Conservation (phyloP, 2,329 filamentous ascomycete genomes). For the Phialophora macrospora region DNA sequence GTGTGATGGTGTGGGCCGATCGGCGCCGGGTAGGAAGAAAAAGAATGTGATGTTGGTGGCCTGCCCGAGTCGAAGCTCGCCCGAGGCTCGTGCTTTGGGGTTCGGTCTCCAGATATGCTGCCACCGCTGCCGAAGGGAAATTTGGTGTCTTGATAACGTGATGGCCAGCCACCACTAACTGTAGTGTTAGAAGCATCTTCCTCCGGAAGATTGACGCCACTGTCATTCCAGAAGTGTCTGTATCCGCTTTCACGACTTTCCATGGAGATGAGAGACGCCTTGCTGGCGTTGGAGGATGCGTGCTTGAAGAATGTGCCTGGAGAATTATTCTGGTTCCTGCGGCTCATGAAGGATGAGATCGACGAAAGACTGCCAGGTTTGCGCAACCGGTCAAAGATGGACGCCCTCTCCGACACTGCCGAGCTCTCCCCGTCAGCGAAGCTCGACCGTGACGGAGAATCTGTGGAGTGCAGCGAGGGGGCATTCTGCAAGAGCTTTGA, state of each 20-base stretch:
- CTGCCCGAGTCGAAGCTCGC: conserved; percentile 89
- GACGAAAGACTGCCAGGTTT: conserved; percentile 95
- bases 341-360: conserved; percentile 92
- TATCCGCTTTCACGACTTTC: conserved; percentile 95
- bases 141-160: conserved; percentile 64
- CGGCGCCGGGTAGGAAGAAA: conserved; percentile 90
- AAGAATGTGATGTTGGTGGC: conserved; percentile 93
- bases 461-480: conserved; percentile 76
- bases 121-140: conserved; percentile 62
- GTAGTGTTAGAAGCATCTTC: conserved; percentile 71
- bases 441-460: conserved; percentile 83
- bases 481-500: conserved; percentile 95
- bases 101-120: conserved; percentile 71
- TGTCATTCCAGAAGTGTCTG: conserved; percentile 97
- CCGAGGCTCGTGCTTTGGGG: conserved; percentile 80
- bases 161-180: conserved; percentile 60
- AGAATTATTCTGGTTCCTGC: conserved; percentile 90
- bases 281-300: conserved; percentile 85
- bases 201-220: conserved; percentile 89
- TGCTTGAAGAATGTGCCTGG: conserved; percentile 90
- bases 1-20: conserved; percentile 72
- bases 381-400: conserved; percentile 86
- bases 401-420: conserved; percentile 72
- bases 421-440: conserved; percentile 71
- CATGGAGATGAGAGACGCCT: conserved; percentile 93